Percentiles rank a stretch among this genome's conserved stretches.
These are phyloP conservation scores for Apiotrichum gamsii DNA, from an alignment of 1,284 basidiomycete species.

Conservation along the genomic window DNA sequence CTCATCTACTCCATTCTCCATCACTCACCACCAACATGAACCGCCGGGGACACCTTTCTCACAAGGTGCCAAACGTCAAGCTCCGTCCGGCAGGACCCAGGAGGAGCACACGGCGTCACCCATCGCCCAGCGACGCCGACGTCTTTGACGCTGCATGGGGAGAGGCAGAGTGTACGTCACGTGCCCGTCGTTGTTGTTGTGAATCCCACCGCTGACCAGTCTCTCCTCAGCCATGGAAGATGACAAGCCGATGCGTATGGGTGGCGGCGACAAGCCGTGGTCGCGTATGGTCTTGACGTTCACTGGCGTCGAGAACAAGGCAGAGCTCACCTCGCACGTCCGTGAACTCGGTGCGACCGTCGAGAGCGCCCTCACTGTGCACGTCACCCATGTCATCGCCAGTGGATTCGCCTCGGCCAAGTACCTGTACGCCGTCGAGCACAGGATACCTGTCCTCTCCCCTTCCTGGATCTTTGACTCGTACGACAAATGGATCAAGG, in stretches of 20 bases:
- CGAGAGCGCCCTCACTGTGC: conserved; percentile 36
- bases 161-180: conserved; percentile 6
- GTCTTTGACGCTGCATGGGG: conserved; percentile 9
- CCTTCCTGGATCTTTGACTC: conserved; percentile 36
- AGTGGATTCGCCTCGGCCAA: conserved; percentile 30
- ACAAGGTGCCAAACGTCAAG: conserved; percentile 43
- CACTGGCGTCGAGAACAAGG: conserved; percentile 43
- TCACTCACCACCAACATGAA: conserved; percentile 20
- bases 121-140: conserved; percentile 25
- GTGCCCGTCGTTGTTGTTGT: no score
- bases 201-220: no score
- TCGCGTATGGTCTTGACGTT: conserved; percentile 35
- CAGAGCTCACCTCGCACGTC: conserved; percentile 13
- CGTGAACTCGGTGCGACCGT: conserved; percentile 33
- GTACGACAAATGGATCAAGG: conserved; percentile 28
- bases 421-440: conserved; percentile 42
- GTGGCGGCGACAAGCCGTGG: conserved; percentile 27
- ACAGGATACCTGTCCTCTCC: conserved; percentile 35
- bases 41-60: conserved; percentile 38
- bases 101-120: conserved; percentile 4
- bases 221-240: conserved; percentile 32
- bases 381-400: conserved; percentile 42
- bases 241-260: not conserved
- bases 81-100: conserved; percentile 36
- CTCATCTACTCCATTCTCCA: not conserved